These are phyloP conservation scores for Wickerhamomyces kurtzmanii DNA, from an alignment of 805 yeast genomes.

Conservation along the genomic window DNA sequence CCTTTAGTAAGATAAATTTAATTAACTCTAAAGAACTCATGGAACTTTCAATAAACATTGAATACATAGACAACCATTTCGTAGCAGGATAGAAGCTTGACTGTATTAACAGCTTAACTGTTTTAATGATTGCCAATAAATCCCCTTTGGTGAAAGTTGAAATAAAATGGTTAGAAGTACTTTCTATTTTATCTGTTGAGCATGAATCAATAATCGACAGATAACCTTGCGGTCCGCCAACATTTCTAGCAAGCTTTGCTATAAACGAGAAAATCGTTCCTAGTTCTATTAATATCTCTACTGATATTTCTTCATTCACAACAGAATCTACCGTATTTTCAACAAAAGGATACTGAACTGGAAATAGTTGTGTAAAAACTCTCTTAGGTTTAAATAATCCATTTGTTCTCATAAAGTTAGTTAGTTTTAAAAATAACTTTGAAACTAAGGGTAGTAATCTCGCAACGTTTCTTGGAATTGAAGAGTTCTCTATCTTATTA, in stretches of 20 bases:
- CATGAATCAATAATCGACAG: conserved; percentile 26
- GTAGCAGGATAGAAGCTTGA: conserved; percentile 54
- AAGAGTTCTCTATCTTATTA: conserved; percentile 20
- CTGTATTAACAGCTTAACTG: conserved; percentile 40
- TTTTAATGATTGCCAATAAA: conserved; percentile 29
- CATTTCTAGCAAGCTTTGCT: conserved; percentile 35
- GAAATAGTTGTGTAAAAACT: conserved; percentile 62
- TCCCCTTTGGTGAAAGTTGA: conserved; percentile 31
- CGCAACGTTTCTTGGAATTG: conserved; percentile 35
- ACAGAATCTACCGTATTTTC: conserved; percentile 64
- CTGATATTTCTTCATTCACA: conserved; percentile 57
- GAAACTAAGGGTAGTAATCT: conserved; percentile 47
- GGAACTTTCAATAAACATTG: conserved; percentile 46
- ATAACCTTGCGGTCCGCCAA: conserved; percentile 32
- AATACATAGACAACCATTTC: conserved; percentile 66
- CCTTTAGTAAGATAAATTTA: conserved; percentile 35
- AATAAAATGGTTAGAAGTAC: conserved; percentile 29
- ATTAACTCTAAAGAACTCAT: conserved; percentile 44
- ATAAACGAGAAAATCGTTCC: conserved; percentile 49
- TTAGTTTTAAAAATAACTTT: conserved; percentile 38
- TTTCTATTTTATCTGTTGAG: conserved; percentile 27
- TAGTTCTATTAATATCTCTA: conserved; percentile 65
- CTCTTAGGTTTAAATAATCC: conserved; percentile 45
- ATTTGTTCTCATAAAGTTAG: conserved; percentile 32
- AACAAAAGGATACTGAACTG: conserved; percentile 52